Conservation (phyloP, 345 rosid species). For the Brassica napus region DNA sequence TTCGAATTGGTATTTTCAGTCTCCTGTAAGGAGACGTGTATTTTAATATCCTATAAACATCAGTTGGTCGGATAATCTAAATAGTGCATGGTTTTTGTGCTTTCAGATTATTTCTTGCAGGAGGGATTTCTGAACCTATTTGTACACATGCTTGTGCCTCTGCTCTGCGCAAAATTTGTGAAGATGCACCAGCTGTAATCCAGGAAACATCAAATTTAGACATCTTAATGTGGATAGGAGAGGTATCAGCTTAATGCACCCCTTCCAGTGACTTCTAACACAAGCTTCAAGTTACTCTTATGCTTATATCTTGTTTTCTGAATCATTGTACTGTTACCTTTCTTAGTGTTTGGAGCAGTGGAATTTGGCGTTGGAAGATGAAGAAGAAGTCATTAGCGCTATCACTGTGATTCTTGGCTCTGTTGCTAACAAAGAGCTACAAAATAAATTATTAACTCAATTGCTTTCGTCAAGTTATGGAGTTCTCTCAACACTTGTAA, state of each 20-base stretch:
- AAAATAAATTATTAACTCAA: conserved; percentile 71
- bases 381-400: conserved; percentile 84
- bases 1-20: conserved; percentile 1
- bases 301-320: neutral
- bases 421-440: conserved; percentile 67
- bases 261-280: conserved; percentile 1
- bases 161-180: conserved; percentile 87
- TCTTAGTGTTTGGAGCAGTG: conserved; percentile 61
- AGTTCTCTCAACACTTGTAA: conserved; percentile 81
- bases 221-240: conserved; percentile 86
- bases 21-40: neutral
- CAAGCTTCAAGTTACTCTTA: neutral
- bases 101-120: conserved; percentile 94
- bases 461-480: conserved; percentile 87
- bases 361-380: conserved; percentile 79
- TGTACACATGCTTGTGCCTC: conserved; percentile 83
- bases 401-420: conserved; percentile 70
- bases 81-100: conserved; percentile 41
- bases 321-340: conserved; percentile 10
- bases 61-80: conserved; percentile 1
- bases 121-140: conserved; percentile 78
- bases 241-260: conserved; percentile 52
- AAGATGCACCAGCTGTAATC: conserved; percentile 69
- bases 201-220: conserved; percentile 86
- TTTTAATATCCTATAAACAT: neutral